Base-by-base conservation (phyloP, 345 rosid genomes). In the Clausena lansium region DNA sequence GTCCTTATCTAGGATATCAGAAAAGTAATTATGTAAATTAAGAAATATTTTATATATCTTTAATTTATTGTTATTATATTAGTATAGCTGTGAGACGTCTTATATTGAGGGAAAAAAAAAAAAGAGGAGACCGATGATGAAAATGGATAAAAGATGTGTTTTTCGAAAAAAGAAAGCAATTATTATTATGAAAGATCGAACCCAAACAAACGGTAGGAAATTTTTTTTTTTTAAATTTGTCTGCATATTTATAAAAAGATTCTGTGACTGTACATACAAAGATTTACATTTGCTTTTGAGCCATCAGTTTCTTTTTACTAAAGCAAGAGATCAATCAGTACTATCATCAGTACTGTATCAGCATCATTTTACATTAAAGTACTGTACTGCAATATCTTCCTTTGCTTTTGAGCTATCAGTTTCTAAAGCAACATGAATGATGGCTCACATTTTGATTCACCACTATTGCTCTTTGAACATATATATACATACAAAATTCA, bases 321-420 rank as follows among this genome's bases (percentile, higher is more conserved):
- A 45, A 45, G 17, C 50, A 45, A 11, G 10, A 11, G 13, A 11
- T 45, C 17, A 13, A 2, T 41, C 14, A 41, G 50, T 41, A 10
- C 6, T 6, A 45, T 25, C 5, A 20, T 8, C 9, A 13, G 6
- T 20, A n/a, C 38, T 19, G 36, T 41, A 55, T 32, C 39, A 20
- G 39, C 72, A 74, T 70, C 1, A 67, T 76, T 39, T 27, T 54
- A 39, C 70, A 57, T 76, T 71, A 28, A 57, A 76, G 32, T 65
- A 39, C 17, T 65, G 8, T 45, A 13, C 50, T 45, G 50, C 13
- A 45, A 45, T 8, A 28, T 19, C 2, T 39, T 61, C 65, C 38
- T 15, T 50, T 68, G 10, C 13, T 27, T 68, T 4, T 17, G 9
- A 80, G 75, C 61, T 39, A 70, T 9, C 63, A 5, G 45, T 70